Conservation (phyloP, 1,139 yeast species). For the Geotrichum candidum region DNA sequence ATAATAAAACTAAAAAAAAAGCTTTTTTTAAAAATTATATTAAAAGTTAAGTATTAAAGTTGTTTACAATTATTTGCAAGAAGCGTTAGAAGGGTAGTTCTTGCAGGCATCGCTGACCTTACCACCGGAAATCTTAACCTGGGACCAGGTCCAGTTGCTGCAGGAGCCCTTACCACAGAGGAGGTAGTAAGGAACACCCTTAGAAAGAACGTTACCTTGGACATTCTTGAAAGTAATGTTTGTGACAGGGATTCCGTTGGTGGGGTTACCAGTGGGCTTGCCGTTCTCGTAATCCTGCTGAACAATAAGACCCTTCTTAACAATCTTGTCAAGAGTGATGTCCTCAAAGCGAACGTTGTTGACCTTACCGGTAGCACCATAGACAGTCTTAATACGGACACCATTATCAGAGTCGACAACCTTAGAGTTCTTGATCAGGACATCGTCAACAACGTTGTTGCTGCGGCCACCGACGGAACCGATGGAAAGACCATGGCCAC, state of each 20-base stretch:
- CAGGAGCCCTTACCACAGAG: constrained; percentile 9
- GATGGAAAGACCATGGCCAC: constrained; percentile 12
- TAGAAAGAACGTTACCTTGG: background rate
- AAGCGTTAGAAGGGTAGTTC: constrained; percentile 7
- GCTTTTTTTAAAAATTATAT: background rate
- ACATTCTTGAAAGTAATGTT: background rate
- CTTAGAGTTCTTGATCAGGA: background rate
- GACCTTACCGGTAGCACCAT: constrained; percentile 3
- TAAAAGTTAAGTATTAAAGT: no score
- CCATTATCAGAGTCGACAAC: constrained; percentile 7
- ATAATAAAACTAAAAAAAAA: no score
- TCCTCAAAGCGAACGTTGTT: background rate
- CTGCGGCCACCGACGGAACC: constrained; percentile 13
- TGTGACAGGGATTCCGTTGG: background rate
- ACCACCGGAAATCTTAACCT: constrained; percentile 5
- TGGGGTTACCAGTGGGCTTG: constrained; percentile 8
- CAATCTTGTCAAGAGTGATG: constrained; percentile 6
- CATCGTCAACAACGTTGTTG: constrained; percentile 4
- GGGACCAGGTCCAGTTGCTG: constrained; percentile 7
- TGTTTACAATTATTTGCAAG: background rate
- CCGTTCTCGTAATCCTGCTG: constrained; percentile 11
- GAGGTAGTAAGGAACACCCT: constrained; percentile 1
- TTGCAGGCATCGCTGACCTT: background rate
- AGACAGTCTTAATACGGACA: constrained; percentile 6
- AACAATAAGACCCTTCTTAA: constrained; percentile 6